A percentile compares a stretch with the other conserved stretches of the same genome.
phyloP scores from a whole-genome alignment of 164 flowering plant genomes.

The Liriodendron chinense region DNA sequence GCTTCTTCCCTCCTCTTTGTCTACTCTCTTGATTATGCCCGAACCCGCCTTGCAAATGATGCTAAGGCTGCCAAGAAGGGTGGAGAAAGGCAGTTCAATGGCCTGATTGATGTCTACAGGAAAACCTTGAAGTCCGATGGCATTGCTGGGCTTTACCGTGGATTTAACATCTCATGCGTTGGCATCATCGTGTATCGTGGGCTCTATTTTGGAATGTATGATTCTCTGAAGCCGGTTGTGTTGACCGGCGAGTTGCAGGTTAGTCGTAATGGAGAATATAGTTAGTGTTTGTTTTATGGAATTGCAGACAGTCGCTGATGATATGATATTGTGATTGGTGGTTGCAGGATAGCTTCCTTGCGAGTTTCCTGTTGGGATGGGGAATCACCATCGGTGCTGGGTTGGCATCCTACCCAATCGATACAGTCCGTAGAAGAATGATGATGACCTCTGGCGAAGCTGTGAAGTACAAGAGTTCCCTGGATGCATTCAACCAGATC shows the following conservation, averaged over 20 bases:
- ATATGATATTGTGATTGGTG: conserved; percentile 8
- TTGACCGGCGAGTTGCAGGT: conserved; percentile 42
- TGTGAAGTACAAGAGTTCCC: conserved; percentile 44
- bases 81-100: conserved; percentile 51
- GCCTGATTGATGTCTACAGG: conserved; percentile 48
- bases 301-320: not conserved
- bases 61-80: conserved; percentile 49
- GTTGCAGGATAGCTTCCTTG: conserved; percentile 39
- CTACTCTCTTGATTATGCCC: conserved; percentile 45
- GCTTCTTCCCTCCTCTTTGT: conserved; percentile 47
- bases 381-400: conserved; percentile 55
- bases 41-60: conserved; percentile 46
- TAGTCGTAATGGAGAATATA: not conserved
- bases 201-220: conserved; percentile 53
- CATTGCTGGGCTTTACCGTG: conserved; percentile 47
- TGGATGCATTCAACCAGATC: conserved; percentile 37
- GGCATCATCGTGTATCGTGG: conserved; percentile 50
- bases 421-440: conserved; percentile 47
- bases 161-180: conserved; percentile 49
- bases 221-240: conserved; percentile 51
- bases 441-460: conserved; percentile 55
- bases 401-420: conserved; percentile 43
- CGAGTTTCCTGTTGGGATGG: conserved; percentile 46
- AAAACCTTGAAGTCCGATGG: conserved; percentile 51
- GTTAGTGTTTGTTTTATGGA: not conserved